Evolutionary conservation across 495 filamentous ascomycete genomes (phyloP).

Genomic region (Penicillium tannophilum): DNA sequence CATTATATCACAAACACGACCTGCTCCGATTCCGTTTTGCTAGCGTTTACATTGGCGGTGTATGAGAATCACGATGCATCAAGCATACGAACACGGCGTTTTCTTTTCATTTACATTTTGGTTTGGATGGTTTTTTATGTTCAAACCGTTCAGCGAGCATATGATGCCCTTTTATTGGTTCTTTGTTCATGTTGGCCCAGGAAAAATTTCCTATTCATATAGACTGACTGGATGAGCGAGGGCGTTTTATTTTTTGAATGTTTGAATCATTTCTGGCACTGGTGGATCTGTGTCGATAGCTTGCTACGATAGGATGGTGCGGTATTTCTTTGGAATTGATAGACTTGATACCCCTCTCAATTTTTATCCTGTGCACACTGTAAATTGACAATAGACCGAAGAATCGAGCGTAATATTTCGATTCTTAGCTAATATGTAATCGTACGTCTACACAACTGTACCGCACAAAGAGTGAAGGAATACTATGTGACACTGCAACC

Average conservation of each 20-base stretch:
- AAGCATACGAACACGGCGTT: slow-evolving; percentile 38
- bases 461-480: too few species aligned
- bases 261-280: slow-evolving; percentile 7
- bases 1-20: slow-evolving; percentile 16
- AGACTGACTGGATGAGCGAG: slow-evolving; percentile 16
- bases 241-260: not conserved
- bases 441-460: too few species aligned
- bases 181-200: slow-evolving; percentile 4
- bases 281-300: slow-evolving; percentile 25
- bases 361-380: not conserved
- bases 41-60: slow-evolving; percentile 37
- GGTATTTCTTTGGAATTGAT: slow-evolving; percentile 23
- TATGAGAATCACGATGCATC: slow-evolving; percentile 36
- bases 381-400: not conserved
- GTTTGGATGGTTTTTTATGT: not conserved
- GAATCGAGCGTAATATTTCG: not conserved
- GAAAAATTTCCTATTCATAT: slow-evolving; percentile 11
- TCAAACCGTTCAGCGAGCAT: slow-evolving; percentile 16
- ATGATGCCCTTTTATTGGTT: slow-evolving; percentile 6
- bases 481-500: too few species aligned
- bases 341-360: slow-evolving; percentile 36
- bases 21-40: slow-evolving; percentile 25
- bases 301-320: slow-evolving; percentile 22
- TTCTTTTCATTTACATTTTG: slow-evolving; percentile 21
- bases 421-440: too few species aligned